Evolutionary conservation across 257 asterid genomes (phyloP), one percentile per base, ranked within the genome.

Genomic region (Paraleonurus japonicus): DNA sequence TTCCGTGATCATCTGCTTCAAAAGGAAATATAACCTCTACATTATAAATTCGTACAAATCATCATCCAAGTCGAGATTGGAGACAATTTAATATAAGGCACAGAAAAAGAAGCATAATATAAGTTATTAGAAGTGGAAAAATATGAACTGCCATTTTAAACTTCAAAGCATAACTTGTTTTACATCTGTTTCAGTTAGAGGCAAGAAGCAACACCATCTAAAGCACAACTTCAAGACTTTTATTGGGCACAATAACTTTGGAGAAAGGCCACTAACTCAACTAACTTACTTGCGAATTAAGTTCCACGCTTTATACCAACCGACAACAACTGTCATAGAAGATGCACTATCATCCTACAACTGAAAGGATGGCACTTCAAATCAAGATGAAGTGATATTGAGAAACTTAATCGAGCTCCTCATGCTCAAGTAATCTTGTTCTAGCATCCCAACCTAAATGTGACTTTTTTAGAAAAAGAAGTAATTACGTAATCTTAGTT

Each of bases 381-480:
- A 24, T 74, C 17, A 33, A 65, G 64, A 47, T 57, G 48, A 30
- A 11, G 69, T 32, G 41, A 61, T 17, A 39, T 26, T 30, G 35
- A 48, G 41, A 26, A 48, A 50, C 48, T 69, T 35, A 53, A 48
- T 15, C 61, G 43, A 55, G 67, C 66, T 68, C 35, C 66, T 30
- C 7, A 15, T n/a, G 28, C 64, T 32, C 27, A 35, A 22, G 41
- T 61, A 33, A 57, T 69, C 28, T 32, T 65, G 33, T 37, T 39
- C 43, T 59, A 12, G 28, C 53, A 68, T 48, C 80, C 64, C 65
- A 67, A 12, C 41, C 24, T 19, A 59, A 26, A 32, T 67, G 65
- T 4, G 37, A 61, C 27, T 62, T 33, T 19, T 23, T 17, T 13
- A 9, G 26, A 20, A 27, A 12, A 55, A 53, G 53, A 30, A 13